Evolutionary conservation across 257 asterid species (phyloP).

Genomic region (Solanum corneliomulleri): DNA sequence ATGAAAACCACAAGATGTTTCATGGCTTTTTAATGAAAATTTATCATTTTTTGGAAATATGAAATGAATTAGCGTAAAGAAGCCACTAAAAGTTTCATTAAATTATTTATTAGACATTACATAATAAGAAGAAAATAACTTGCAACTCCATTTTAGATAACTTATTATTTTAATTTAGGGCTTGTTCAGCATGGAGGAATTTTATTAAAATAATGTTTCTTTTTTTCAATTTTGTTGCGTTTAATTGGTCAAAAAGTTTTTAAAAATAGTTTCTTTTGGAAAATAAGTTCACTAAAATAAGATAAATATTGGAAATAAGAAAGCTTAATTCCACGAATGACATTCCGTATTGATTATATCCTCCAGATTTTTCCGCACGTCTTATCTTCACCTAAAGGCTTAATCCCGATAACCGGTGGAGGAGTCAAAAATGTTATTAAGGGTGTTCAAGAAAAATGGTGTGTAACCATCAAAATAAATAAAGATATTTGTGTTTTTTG

Average conservation of each 20-base stretch:
- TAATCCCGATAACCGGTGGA: not conserved
- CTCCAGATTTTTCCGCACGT: not conserved
- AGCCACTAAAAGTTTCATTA: not conserved
- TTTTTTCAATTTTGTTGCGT: not conserved
- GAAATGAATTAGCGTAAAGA: not conserved
- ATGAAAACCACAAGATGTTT: not conserved
- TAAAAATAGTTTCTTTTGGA: not conserved
- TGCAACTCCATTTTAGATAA: not conserved
- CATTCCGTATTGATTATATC: not conserved
- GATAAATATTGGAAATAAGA: not conserved
- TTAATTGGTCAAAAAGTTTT: not conserved
- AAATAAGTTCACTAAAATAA: not conserved
- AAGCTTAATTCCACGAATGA: not conserved
- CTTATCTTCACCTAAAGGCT: rapidly evolving
- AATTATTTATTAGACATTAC: not conserved
- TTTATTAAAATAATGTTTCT: not conserved
- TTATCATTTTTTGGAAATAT: not conserved
- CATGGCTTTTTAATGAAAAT: not conserved
- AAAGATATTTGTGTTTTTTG: too few species aligned
- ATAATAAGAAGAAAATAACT: not conserved
- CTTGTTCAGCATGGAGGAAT: not conserved
- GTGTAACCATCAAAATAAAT: too few species aligned
- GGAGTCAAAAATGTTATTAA: too few species aligned
- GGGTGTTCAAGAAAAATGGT: too few species aligned
- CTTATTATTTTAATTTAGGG: not conserved